Conservation (phyloP, 768 basidiomycete genomes). For the Steccherinum ochraceum region DNA sequence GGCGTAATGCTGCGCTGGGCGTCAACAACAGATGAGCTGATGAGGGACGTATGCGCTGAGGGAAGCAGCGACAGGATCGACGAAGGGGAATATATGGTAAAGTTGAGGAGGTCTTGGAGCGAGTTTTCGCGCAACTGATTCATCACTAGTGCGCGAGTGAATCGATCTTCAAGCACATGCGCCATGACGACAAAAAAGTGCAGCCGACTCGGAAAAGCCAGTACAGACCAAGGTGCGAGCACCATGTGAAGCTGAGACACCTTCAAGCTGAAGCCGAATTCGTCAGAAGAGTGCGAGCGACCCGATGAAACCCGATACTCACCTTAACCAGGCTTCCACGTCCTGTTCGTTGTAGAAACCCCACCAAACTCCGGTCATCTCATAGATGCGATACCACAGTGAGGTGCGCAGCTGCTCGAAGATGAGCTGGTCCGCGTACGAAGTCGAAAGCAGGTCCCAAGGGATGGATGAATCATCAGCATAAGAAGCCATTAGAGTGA, state of each 20-base stretch:
- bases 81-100: background rate
- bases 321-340: too few species aligned
- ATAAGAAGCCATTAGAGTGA: background rate
- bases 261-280: background rate
- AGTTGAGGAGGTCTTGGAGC: background rate
- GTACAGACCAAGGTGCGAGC: background rate
- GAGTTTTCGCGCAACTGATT: background rate
- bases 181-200: background rate
- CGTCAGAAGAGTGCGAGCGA: too few species aligned
- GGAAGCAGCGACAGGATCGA: background rate
- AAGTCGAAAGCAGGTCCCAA: background rate
- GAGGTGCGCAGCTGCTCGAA: background rate
- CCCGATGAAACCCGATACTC: too few species aligned
- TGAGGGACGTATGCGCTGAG: background rate
- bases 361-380: background rate
- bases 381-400: background rate
- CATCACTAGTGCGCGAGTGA: background rate
- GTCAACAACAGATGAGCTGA: background rate
- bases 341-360: too few species aligned
- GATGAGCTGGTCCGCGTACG: background rate
- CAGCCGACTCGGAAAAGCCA: background rate
- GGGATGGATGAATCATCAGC: background rate
- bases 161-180: background rate
- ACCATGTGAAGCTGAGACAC: background rate
- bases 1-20: background rate